Evolutionary conservation across 257 asterid genomes (phyloP), one percentile per base, ranked within the genome.

Genomic region (Przewalskia tangutica): DNA sequence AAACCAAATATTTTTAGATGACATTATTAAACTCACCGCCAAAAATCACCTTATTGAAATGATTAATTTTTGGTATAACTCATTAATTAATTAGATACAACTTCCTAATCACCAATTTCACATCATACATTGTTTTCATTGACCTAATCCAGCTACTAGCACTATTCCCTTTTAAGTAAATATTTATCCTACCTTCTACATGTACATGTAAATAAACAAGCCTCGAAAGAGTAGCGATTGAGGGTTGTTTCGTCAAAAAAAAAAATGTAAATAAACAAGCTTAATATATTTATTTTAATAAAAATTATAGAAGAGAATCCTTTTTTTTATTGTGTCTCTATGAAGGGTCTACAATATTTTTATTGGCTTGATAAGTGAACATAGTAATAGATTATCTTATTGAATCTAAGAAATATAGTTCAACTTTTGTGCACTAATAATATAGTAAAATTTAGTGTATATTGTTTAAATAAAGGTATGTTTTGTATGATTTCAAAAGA

Each of bases 131-230:
- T 88, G 81, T 89, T 91, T 88, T 90, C 95, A 81, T 84, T 27
- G 87, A 91, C 97, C 97, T 92, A 91, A 89, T 89, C 90, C 89
- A 92, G 68, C 93, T 84, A 84, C 90, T 87, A 65, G 73, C 34
- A 75, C 64, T 80, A 51, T 34, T 59, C 27, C 23, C 14, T 59
- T 59, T 23, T 18, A 18, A n/a, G 8, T 10, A 80, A 36, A 80
- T 20, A 2, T 16, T 67, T 27, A 36, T 83, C 44, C n/a, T 73
- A 48, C 79, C 79, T 23, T 73, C 79, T 48, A 48, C 20, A 23
- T 38, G 42, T 38, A 38, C 42, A 18, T 13, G 79, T 71, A 20
- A 42, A 20, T 71, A 3, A 44, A 48, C 60, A 48, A 13, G 23
- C 14, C n/a, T n/a, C n/a, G n/a, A n/a, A n/a, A n/a, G n/a, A n/a